Percentiles rank a stretch among this genome's conserved stretches.
phyloP scores from a whole-genome alignment of 2,329 filamentous ascomycete genomes.

The Pyrenophora teres region DNA sequence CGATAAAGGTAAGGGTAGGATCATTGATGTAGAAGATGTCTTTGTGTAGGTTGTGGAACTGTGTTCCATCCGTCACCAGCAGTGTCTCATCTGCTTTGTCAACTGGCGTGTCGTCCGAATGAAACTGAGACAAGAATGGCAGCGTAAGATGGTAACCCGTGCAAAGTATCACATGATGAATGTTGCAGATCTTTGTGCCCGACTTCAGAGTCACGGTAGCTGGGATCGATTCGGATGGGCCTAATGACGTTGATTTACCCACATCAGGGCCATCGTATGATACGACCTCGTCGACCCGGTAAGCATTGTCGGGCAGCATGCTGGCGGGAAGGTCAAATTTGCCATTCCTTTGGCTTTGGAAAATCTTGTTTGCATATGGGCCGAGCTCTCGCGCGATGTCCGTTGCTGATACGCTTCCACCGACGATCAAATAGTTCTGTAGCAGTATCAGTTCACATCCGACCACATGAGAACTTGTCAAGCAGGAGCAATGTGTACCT shows the following conservation, averaged over 20 bases:
- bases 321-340: constrained; percentile 61
- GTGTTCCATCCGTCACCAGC: constrained; percentile 67
- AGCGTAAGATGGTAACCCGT: constrained; percentile 72
- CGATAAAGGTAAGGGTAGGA: constrained; percentile 66
- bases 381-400: constrained; percentile 61
- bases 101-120: constrained; percentile 51
- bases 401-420: constrained; percentile 60
- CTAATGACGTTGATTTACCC: background rate
- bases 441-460: background rate
- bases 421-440: constrained; percentile 59
- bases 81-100: constrained; percentile 58
- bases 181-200: constrained; percentile 57
- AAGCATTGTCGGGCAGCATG: constrained; percentile 59
- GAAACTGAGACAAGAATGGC: constrained; percentile 64
- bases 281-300: constrained; percentile 58
- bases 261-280: constrained; percentile 49
- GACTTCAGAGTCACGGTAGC: constrained; percentile 59
- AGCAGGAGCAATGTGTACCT: constrained; percentile 32
- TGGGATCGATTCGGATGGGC: constrained; percentile 51
- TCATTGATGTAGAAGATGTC: constrained; percentile 75
- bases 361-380: constrained; percentile 51
- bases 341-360: constrained; percentile 64
- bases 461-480: background rate
- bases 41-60: constrained; percentile 69
- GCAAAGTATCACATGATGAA: constrained; percentile 67